phyloP scores from a whole-genome alignment of 352 stramenopile species.

The Halophytophthora polymorphica region DNA sequence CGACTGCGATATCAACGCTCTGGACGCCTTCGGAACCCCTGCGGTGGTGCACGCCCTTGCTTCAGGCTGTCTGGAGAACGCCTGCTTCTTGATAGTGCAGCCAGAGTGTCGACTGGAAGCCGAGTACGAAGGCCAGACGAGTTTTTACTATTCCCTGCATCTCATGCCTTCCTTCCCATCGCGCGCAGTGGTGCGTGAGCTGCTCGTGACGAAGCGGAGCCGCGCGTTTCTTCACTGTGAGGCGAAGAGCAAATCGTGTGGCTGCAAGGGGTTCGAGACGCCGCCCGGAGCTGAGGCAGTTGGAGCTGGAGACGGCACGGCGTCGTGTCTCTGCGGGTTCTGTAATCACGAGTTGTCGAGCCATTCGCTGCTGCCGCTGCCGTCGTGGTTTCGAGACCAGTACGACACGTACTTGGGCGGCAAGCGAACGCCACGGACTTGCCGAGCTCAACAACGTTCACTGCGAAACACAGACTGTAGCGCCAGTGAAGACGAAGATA shows the following conservation, averaged over 20 bases:
- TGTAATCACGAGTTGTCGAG: constrained; percentile 32
- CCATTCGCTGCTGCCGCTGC: constrained; percentile 42
- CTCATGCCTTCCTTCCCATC: constrained; percentile 47
- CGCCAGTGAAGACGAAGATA: constrained; percentile 9
- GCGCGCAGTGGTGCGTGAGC: constrained; percentile 32
- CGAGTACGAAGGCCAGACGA: constrained; percentile 61
- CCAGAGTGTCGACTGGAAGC: constrained; percentile 31
- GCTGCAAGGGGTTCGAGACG: constrained; percentile 63
- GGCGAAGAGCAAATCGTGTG: constrained; percentile 27
- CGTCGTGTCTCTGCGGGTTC: constrained; percentile 31
- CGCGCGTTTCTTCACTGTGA: constrained; percentile 55
- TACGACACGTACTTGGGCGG: constrained; percentile 52
- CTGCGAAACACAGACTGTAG: background rate
- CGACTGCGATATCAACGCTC: constrained; percentile 42
- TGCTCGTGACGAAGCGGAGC: constrained; percentile 28
- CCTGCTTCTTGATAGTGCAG: constrained; percentile 36
- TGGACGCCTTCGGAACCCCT: constrained; percentile 49
- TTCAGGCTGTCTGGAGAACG: constrained; percentile 27
- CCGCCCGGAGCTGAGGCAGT: background rate
- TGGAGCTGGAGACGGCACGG: background rate
- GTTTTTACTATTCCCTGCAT: constrained; percentile 61
- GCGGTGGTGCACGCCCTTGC: constrained; percentile 46
- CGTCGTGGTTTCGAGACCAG: constrained; percentile 68
- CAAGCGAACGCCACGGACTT: background rate
- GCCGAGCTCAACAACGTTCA: background rate